Conservation (phyloP, 2,329 filamentous ascomycete species). For the Colletotrichum tabaci region DNA sequence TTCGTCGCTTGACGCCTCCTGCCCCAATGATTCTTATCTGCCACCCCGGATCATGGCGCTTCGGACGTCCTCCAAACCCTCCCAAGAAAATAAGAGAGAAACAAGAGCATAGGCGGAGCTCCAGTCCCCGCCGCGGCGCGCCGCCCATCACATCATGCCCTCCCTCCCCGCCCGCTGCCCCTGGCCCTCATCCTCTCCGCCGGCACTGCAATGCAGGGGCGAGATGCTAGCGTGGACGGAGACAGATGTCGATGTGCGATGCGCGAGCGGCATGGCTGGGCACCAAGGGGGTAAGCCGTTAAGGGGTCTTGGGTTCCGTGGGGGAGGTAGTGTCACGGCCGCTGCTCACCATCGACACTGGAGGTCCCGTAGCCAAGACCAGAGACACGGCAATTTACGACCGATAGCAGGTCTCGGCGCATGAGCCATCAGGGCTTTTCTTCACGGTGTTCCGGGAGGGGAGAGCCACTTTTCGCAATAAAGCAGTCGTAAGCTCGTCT, state of each 20-base stretch:
- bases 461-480: conserved; percentile 10
- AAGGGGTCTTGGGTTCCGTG: too few species aligned
- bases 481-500: conserved; percentile 29
- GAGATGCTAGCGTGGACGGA: not conserved
- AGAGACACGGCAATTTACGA: conserved; percentile 20
- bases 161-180: conserved; percentile 15
- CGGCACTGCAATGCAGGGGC: conserved; percentile 1
- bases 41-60: too few species aligned
- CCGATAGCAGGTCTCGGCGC: conserved; percentile 39
- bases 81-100: not conserved
- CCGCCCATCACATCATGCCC: conserved; percentile 16
- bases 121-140: conserved; percentile 22
- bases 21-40: not conserved
- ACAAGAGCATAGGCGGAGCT: not conserved
- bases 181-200: conserved; percentile 17
- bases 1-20: conserved; percentile 1
- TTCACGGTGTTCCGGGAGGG: not conserved
- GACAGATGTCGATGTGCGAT: conserved; percentile 2
- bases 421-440: conserved; percentile 14
- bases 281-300: not conserved
- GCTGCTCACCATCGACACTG: not conserved
- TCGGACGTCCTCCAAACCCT: too few species aligned
- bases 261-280: not conserved
- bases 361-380: too few species aligned
- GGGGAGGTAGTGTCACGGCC: conserved; percentile 24